phyloP scores from a whole-genome alignment of 2,329 filamentous ascomycete genomes.

The Calcarisporium arbuscula region DNA sequence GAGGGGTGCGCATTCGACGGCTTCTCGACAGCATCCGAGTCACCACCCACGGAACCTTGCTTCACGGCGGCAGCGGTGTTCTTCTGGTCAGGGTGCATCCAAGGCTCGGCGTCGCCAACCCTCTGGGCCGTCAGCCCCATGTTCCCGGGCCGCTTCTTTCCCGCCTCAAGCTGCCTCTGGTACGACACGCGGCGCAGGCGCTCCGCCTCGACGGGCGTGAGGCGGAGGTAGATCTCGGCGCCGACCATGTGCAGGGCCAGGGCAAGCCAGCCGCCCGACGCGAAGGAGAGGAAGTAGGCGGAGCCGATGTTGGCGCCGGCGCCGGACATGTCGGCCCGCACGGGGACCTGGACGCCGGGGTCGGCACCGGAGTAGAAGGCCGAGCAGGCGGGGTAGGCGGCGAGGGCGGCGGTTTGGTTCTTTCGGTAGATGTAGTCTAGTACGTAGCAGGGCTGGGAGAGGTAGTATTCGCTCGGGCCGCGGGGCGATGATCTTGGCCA shows the following conservation, averaged over 20 bases:
- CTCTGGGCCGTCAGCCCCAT: constrained; percentile 28
- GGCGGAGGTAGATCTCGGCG: constrained; percentile 33
- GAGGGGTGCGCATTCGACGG: too few species aligned
- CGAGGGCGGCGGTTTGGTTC: constrained; percentile 19
- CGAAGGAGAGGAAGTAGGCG: constrained; percentile 32
- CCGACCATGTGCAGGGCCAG: constrained; percentile 43
- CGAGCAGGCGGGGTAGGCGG: constrained; percentile 38
- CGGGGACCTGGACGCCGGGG: constrained; percentile 12
- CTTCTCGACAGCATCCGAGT: too few species aligned
- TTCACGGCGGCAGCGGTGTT: too few species aligned
- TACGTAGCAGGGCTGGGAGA: constrained; percentile 37
- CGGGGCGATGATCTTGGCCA: constrained; percentile 33
- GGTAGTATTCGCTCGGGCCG: constrained; percentile 17
- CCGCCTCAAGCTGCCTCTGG: constrained; percentile 44
- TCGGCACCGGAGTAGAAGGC: constrained; percentile 25
- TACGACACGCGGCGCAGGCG: constrained; percentile 45
- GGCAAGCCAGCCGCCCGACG: constrained; percentile 46
- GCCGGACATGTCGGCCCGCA: constrained; percentile 25
- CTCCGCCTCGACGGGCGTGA: constrained; percentile 45
- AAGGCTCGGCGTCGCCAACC: not conserved
- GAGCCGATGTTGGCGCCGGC: constrained; percentile 30
- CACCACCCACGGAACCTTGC: too few species aligned
- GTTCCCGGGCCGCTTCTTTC: constrained; percentile 37
- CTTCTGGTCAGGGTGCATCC: too few species aligned
- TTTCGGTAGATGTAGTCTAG: constrained; percentile 33